These are phyloP conservation scores for Fusarium sarcochroum DNA, from an alignment of 2,329 filamentous ascomycete species.

Conservation along the genomic window DNA sequence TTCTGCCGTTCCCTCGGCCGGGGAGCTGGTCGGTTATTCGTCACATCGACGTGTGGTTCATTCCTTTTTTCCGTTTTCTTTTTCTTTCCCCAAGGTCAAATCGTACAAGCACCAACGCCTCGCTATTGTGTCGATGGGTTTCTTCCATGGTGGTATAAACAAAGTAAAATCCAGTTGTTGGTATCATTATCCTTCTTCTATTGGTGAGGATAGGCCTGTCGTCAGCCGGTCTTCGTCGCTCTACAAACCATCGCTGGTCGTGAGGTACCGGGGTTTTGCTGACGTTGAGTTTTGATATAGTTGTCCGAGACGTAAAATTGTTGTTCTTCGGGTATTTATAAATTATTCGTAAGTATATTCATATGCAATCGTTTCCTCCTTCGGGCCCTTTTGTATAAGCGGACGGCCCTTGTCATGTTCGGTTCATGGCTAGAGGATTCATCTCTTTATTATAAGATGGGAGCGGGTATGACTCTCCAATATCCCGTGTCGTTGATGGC, in stretches of 20 bases:
- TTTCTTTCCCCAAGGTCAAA: slow-evolving; percentile 2
- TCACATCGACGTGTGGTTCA: slow-evolving; percentile 1
- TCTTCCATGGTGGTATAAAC: slow-evolving; percentile 22
- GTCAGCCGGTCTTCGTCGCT: slow-evolving; percentile 12
- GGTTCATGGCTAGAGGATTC: slow-evolving; percentile 71
- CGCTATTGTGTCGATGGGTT: slow-evolving; percentile 30
- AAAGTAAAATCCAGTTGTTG: slow-evolving; percentile 36
- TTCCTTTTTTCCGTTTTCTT: slow-evolving; percentile 1
- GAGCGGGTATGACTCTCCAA: slow-evolving; percentile 57
- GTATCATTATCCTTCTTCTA: slow-evolving; percentile 7
- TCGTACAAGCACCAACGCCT: slow-evolving; percentile 32
- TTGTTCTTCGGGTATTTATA: slow-evolving; percentile 19
- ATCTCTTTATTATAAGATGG: slow-evolving; percentile 57
- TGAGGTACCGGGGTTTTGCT: slow-evolving; percentile 3
- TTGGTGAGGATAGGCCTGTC: slow-evolving; percentile 1
- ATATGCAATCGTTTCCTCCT: slow-evolving; percentile 20
- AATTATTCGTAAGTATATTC: slow-evolving; percentile 27
- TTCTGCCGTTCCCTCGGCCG: background rate
- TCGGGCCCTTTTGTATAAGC: slow-evolving; percentile 10
- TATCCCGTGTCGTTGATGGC: slow-evolving; percentile 59
- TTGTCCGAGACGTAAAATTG: background rate
- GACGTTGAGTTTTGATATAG: background rate
- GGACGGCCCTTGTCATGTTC: slow-evolving; percentile 57
- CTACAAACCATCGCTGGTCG: background rate
- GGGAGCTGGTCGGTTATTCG: background rate